Evolutionary conservation across 805 yeast species (phyloP).

Genomic region (Metschnikowia koreensis): DNA sequence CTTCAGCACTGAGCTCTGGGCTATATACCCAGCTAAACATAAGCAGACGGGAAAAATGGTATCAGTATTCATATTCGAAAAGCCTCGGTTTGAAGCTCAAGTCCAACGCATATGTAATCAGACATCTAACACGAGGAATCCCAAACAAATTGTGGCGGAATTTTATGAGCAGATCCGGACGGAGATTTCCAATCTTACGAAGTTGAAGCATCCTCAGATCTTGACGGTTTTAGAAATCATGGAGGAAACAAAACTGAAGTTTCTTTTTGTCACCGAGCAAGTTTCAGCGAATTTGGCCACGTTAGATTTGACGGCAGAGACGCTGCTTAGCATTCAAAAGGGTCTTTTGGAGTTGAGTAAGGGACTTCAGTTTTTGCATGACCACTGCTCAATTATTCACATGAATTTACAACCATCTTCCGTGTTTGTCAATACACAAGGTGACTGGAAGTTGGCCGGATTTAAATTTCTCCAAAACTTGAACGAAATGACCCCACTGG

Average conservation of each 20-base stretch:
- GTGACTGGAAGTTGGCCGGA: constrained; percentile 94
- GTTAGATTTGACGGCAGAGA: constrained; percentile 39
- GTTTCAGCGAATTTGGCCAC: constrained; percentile 57
- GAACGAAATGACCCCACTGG: constrained; percentile 47
- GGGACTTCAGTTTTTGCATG: constrained; percentile 81
- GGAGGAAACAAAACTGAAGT: constrained; percentile 77
- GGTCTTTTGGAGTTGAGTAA: constrained; percentile 78
- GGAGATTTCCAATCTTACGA: constrained; percentile 72
- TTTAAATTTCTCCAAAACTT: constrained; percentile 49
- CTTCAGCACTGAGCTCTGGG: constrained; percentile 79
- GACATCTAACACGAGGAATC: constrained; percentile 36
- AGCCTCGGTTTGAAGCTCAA: constrained; percentile 63
- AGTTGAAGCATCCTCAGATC: constrained; percentile 86
- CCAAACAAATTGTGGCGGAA: constrained; percentile 57
- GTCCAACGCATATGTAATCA: constrained; percentile 39
- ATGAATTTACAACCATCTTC: constrained; percentile 76
- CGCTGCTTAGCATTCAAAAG: constrained; percentile 72
- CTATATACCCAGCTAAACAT: constrained; percentile 79
- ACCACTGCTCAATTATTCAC: constrained; percentile 71
- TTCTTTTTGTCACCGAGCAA: constrained; percentile 83
- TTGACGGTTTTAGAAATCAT: constrained; percentile 82
- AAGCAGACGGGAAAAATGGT: constrained; percentile 58
- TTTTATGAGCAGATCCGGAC: constrained; percentile 60
- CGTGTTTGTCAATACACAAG: constrained; percentile 72
- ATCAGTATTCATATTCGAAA: constrained; percentile 85